phyloP scores from a whole-genome alignment of 2,329 filamentous ascomycete genomes.

The Fusarium nematophilum region DNA sequence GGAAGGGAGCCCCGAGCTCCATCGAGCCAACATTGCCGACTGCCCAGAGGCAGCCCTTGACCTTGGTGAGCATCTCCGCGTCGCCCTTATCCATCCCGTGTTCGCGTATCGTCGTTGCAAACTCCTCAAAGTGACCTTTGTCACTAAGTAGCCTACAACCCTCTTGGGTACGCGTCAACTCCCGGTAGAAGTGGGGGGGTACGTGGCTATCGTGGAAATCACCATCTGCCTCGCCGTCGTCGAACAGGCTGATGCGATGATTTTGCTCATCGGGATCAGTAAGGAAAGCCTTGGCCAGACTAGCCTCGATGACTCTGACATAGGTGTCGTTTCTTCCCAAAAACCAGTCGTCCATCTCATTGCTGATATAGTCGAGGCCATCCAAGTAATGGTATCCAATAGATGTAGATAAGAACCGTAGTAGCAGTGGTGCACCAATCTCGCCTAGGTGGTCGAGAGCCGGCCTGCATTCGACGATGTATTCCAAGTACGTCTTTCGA shows the following conservation, averaged over 20 bases:
- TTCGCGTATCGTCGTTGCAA: slow-evolving; percentile 87
- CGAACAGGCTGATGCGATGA: slow-evolving; percentile 68
- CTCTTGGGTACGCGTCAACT: slow-evolving; percentile 91
- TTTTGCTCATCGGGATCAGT: slow-evolving; percentile 70
- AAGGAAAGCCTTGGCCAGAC: slow-evolving; percentile 86
- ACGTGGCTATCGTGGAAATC: slow-evolving; percentile 75
- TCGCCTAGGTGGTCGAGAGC: slow-evolving; percentile 95
- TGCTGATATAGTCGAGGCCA: slow-evolving; percentile 97
- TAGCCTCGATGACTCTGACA: slow-evolving; percentile 94
- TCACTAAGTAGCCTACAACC: slow-evolving; percentile 90
- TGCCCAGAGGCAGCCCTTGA: slow-evolving; percentile 97
- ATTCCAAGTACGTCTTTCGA: slow-evolving; percentile 88
- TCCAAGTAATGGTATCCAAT: slow-evolving; percentile 98
- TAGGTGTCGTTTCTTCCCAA: slow-evolving; percentile 97
- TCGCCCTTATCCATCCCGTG: slow-evolving; percentile 89
- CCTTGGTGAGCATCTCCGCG: slow-evolving; percentile 85
- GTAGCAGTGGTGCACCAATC: slow-evolving; percentile 90
- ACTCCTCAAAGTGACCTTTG: slow-evolving; percentile 97
- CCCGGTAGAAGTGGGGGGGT: slow-evolving; percentile 97
- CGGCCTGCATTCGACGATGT: slow-evolving; percentile 95
- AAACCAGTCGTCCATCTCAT: slow-evolving; percentile 99
- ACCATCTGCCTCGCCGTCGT: slow-evolving; percentile 65
- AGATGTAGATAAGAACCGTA: slow-evolving; percentile 94
- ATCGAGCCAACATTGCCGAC: slow-evolving; percentile 98
- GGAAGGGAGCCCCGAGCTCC: slow-evolving; percentile 94